Conservation (phyloP, 148 eudicot genomes). For the Arbutus unedo region DNA sequence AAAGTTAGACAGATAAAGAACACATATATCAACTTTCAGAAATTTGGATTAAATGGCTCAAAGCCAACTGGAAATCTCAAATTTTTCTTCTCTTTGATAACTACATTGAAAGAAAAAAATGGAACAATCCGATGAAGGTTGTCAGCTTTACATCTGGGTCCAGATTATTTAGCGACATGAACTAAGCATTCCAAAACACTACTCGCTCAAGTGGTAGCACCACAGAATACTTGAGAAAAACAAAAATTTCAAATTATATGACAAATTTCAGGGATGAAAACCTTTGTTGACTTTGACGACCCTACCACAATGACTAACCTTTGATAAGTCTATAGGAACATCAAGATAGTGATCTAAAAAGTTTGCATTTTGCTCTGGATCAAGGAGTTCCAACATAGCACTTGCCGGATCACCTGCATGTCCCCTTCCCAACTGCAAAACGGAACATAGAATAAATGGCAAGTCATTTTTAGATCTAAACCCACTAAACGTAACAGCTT, state of each 20-base stretch:
- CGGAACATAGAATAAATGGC: slow-evolving; percentile 1
- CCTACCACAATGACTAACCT: slow-evolving; percentile 44
- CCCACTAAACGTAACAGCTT: neutral
- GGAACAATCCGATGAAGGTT: neutral
- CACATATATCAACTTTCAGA: too few species aligned
- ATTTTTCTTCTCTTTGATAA: too few species aligned
- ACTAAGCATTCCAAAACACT: neutral
- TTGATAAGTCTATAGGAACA: slow-evolving; percentile 92
- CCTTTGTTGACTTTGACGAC: neutral
- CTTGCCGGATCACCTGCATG: slow-evolving; percentile 99
- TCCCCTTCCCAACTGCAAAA: slow-evolving; percentile 84
- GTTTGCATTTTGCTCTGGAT: slow-evolving; percentile 98
- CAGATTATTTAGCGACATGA: neutral
- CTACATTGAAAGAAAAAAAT: neutral
- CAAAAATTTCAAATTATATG: neutral
- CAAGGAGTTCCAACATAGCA: slow-evolving; percentile 99
- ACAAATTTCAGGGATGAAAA: neutral
- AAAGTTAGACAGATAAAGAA: too few species aligned
- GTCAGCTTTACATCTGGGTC: neutral
- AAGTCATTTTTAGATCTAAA: slow-evolving; percentile 13
- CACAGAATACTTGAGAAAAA: neutral
- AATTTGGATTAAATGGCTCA: too few species aligned
- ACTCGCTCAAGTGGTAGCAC: neutral
- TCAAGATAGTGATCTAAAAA: slow-evolving; percentile 98
- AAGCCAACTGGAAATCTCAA: neutral